A percentile compares a stretch with the other conserved stretches of the same genome.
These are phyloP conservation scores for Baorangia bicolor DNA, from an alignment of 768 basidiomycete genomes.

Conservation along the genomic window DNA sequence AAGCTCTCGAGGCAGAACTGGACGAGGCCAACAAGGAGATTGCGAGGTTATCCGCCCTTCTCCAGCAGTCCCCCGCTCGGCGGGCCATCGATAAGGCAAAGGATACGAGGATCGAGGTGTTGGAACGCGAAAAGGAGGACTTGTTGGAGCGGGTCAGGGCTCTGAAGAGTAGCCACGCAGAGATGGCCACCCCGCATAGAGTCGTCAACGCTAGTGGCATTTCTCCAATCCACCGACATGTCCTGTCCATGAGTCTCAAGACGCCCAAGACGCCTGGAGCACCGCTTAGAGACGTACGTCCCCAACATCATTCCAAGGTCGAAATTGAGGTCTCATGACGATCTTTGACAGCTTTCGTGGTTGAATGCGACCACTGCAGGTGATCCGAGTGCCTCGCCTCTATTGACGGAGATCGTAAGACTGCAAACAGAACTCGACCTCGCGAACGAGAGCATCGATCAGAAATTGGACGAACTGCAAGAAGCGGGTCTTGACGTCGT, in stretches of 20 bases:
- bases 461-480: conserved; percentile 83
- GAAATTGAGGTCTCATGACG: conserved; percentile 7
- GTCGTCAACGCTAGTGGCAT: conserved; percentile 55
- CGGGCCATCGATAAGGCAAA: conserved; percentile 78
- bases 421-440: conserved; percentile 73
- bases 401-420: conserved; percentile 69
- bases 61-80: conserved; percentile 71
- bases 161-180: conserved; percentile 51
- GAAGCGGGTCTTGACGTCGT: conserved; percentile 77
- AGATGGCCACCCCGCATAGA: conserved; percentile 59
- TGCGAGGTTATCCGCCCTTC: conserved; percentile 59
- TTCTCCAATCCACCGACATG: conserved; percentile 76
- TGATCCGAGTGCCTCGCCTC: conserved; percentile 57
- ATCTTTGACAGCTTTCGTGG: conserved; percentile 61
- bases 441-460: conserved; percentile 84
- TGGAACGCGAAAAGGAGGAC: conserved; percentile 77
- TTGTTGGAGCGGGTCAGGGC: conserved; percentile 67
- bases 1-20: conserved; percentile 71
- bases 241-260: conserved; percentile 63
- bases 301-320: neutral
- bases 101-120: conserved; percentile 69
- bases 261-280: conserved; percentile 78
- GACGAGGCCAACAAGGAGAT: conserved; percentile 77
- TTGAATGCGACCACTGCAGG: conserved; percentile 54
- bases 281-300: conserved; percentile 71